Evolutionary conservation across 306 rosid genomes (phyloP).

Genomic region (Lagenaria siceraria): DNA sequence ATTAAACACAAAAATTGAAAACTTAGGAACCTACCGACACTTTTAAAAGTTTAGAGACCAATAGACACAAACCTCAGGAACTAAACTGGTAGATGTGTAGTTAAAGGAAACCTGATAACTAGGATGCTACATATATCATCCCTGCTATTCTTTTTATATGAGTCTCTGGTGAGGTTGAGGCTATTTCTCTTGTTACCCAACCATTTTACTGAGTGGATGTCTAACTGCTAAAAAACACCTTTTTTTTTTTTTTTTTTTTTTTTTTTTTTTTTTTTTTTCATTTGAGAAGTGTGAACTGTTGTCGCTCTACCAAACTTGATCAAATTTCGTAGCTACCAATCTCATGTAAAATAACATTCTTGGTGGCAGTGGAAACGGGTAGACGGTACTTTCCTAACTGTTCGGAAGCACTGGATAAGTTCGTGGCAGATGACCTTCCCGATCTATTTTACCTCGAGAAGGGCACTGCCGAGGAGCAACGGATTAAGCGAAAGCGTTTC

Average conservation of each 20-base stretch:
- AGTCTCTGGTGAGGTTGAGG: background rate
- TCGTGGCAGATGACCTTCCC: conserved; percentile 33
- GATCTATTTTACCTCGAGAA: conserved; percentile 23
- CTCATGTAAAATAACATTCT: background rate
- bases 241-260: background rate
- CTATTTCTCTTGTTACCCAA: background rate
- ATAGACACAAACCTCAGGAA: too few species aligned
- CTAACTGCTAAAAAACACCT: background rate
- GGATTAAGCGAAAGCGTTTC: conserved; percentile 27
- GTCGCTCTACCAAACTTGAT: background rate
- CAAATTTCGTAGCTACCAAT: background rate
- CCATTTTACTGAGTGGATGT: background rate
- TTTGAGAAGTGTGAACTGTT: background rate
- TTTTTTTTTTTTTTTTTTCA: background rate
- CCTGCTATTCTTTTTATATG: background rate
- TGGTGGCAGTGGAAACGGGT: conserved; percentile 35
- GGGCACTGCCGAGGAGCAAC: conserved; percentile 30
- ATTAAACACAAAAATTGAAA: too few species aligned
- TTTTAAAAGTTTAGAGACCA: too few species aligned
- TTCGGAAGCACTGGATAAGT: conserved; percentile 43
- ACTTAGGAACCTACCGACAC: too few species aligned
- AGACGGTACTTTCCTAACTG: conserved; percentile 34
- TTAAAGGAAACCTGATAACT: background rate
- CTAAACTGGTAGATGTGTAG: too few species aligned
- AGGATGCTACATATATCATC: background rate